Conservation (phyloP, 495 filamentous ascomycete species). For the Penicillium subrubescens region DNA sequence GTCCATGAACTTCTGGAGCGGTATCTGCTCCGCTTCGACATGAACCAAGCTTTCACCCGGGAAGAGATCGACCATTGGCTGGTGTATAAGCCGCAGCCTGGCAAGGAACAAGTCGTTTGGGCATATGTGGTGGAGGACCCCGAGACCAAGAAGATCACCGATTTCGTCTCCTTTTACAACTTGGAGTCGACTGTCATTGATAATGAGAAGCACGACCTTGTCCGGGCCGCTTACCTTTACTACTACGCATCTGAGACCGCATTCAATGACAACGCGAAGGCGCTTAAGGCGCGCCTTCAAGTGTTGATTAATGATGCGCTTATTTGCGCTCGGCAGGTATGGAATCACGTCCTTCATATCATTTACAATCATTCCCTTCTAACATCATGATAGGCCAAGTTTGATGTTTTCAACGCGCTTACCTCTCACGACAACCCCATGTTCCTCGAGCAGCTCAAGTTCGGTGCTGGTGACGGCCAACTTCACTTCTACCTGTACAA, state of each 20-base stretch:
- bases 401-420: constrained; percentile 96
- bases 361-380: constrained; percentile 7
- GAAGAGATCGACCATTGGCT: constrained; percentile 90
- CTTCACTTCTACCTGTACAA: constrained; percentile 97
- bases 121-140: constrained; percentile 86
- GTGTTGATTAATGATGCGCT: constrained; percentile 80
- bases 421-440: constrained; percentile 90
- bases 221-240: constrained; percentile 91
- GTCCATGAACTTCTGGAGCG: constrained; percentile 74
- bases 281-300: constrained; percentile 72
- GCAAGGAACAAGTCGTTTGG: constrained; percentile 83
- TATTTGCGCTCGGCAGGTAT: constrained; percentile 78
- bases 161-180: constrained; percentile 95
- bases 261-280: constrained; percentile 58
- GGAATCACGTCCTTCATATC: not conserved
- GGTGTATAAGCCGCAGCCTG: constrained; percentile 59
- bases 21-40: constrained; percentile 76
- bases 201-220: constrained; percentile 69
- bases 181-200: constrained; percentile 91
- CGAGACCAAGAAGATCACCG: constrained; percentile 77
- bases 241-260: constrained; percentile 92
- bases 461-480: constrained; percentile 89
- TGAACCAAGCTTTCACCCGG: constrained; percentile 78
- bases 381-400: constrained; percentile 55
- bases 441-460: constrained; percentile 91